Base-by-base conservation (phyloP, 176 grass and related monocot genomes). In the Panicum miliaceum region DNA sequence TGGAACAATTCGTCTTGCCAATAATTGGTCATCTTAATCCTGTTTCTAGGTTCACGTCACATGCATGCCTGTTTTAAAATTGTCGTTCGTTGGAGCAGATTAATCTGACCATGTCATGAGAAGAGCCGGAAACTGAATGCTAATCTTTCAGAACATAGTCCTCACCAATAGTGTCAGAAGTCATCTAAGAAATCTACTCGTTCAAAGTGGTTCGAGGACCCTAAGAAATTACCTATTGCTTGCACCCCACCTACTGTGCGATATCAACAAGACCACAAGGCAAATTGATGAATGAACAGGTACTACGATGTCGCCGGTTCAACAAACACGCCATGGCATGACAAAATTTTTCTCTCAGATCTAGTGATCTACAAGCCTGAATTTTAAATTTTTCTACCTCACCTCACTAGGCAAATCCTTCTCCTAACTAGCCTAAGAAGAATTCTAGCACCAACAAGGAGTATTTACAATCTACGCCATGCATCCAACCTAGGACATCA, bases 311-410 rank as follows among this genome's bases (percentile, higher is more conserved):
- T 79, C 59, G 58, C 38, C 73, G 52, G 15, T 74, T 45, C 75
- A 61, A 69, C 68, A 69, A 85, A 76, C 38, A 70, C 26, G 68
- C 68, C 61, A 80, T 69, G 61, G 66, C 81, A 80, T 70, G 68
- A 81, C 84, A 87, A 91, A 87, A 76, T 13, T 76, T 76, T 90
- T 87, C 74, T 73, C 83, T 11, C 41, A 52, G 52, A 74, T 74
- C 75, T 63, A 38, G 77, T 51, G 61, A 52, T 79, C 74, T 62
- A 26, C 77, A 73, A 46, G 22, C 35, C 73, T 82, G 35, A 26
- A 34, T 81, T 73, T 48, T 26, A 16, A 37, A 45, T 29, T 23
- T 14, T 40, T 11, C 78, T 79, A 68, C 61, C 16, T 69, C 48
- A 67, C 19, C 27, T 4, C 16, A 58, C 68, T 61, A 65, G 16